phyloP scores from a whole-genome alignment of 345 rosid genomes.

The Rubroshorea leprosula region DNA sequence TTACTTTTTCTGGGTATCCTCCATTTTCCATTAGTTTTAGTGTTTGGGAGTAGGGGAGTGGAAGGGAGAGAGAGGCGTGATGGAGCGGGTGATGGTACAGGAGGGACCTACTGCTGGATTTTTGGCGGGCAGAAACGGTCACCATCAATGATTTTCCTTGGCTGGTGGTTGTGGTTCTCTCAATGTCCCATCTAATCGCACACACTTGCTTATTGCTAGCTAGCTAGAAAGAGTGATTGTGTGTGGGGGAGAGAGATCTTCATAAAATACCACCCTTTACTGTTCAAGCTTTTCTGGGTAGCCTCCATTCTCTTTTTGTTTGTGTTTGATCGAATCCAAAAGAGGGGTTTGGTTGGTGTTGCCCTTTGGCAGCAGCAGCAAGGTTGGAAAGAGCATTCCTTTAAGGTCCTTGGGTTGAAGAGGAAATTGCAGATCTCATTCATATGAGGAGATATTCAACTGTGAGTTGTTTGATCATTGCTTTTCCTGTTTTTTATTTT shows the following conservation, averaged over 20 bases:
- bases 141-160: conserved; percentile 59
- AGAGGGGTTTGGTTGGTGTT: conserved; percentile 17
- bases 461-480: too few relatives aligned
- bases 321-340: too few relatives aligned
- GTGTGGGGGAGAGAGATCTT: conserved; percentile 30
- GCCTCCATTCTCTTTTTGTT: conserved; percentile 4
- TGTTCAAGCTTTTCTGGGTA: conserved; percentile 18
- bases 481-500: conserved; percentile 11
- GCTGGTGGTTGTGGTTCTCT: conserved; percentile 42
- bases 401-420: conserved; percentile 27
- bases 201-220: conserved; percentile 23
- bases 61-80: conserved; percentile 16
- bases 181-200: conserved; percentile 50
- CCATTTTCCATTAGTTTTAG: conserved; percentile 6
- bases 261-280: too few relatives aligned
- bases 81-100: conserved; percentile 43
- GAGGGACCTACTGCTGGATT: conserved; percentile 71
- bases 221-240: not conserved
- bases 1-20: conserved; percentile 18
- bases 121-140: conserved; percentile 79
- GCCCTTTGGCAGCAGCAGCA: too few relatives aligned
- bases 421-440: conserved; percentile 50
- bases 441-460: conserved; percentile 81
- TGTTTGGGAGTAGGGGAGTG: conserved; percentile 5
- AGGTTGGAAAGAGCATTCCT: too few relatives aligned